Percentiles rank a stretch among this genome's conserved stretches.
Conservation (phyloP, 768 basidiomycete genomes). For the Hygrophoropsis aurantiaca region DNA sequence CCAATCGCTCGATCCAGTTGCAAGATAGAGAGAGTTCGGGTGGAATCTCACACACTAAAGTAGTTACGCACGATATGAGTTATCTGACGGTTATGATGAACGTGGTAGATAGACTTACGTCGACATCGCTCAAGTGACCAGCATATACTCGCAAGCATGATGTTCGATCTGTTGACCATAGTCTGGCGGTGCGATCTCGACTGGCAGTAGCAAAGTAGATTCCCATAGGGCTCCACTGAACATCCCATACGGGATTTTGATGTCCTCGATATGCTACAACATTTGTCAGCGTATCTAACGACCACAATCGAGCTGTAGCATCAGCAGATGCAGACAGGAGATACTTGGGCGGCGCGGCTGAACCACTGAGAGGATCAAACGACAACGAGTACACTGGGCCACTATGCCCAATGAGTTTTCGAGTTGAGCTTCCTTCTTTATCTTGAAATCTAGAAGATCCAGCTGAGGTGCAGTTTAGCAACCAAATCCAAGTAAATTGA, state of each 20-base stretch:
- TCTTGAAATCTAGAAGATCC: constrained; percentile 68
- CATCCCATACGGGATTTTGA: constrained; percentile 98
- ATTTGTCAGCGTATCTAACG: constrained; percentile 91
- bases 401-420: constrained; percentile 96
- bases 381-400: constrained; percentile 94
- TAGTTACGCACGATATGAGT: constrained; percentile 1
- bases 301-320: constrained; percentile 90
- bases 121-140: constrained; percentile 95
- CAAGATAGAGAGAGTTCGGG: constrained; percentile 95
- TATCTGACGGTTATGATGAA: background rate
- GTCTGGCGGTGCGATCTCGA: constrained; percentile 87
- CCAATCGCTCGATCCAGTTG: constrained; percentile 95
- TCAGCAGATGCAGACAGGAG: constrained; percentile 93
- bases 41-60: constrained; percentile 90
- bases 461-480: constrained; percentile 36
- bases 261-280: constrained; percentile 94
- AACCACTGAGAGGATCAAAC: constrained; percentile 90
- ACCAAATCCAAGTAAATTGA: background rate
- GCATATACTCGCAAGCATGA: constrained; percentile 89
- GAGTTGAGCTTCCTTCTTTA: constrained; percentile 75
- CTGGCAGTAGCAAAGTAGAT: constrained; percentile 98
- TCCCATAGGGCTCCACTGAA: constrained; percentile 97
- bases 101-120: constrained; percentile 62
- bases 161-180: constrained; percentile 94
- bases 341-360: constrained; percentile 81